These are phyloP conservation scores for Trametes hirsuta DNA, from an alignment of 1,284 basidiomycete genomes.

Conservation along the genomic window DNA sequence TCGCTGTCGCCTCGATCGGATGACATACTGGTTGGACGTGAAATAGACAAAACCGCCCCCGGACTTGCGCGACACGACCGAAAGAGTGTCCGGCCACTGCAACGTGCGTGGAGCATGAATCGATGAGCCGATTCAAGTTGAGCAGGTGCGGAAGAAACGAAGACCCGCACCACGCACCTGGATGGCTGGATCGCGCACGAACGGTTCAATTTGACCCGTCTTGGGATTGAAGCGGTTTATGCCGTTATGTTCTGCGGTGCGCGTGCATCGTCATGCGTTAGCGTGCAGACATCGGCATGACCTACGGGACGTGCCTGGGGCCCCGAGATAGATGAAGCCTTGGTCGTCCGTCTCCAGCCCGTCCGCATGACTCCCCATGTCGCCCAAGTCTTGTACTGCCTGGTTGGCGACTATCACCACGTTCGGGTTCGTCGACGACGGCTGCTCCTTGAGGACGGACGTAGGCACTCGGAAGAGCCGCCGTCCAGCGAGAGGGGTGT, in stretches of 20 bases:
- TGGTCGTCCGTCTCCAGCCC: constrained; percentile 33
- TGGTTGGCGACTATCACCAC: constrained; percentile 25
- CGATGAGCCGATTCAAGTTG: too few relatives aligned
- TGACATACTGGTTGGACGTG: constrained; percentile 26
- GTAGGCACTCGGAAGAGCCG: constrained; percentile 36
- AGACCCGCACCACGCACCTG: constrained; percentile 15
- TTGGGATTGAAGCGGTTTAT: constrained; percentile 32
- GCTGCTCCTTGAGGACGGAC: constrained; percentile 28
- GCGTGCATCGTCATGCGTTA: not conserved
- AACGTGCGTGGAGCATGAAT: not conserved
- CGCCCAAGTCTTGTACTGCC: constrained; percentile 28
- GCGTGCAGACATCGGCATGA: not conserved
- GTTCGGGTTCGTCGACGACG: constrained; percentile 25
- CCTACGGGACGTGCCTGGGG: constrained; percentile 15
- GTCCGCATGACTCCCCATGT: constrained; percentile 32
- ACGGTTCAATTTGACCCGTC: constrained; percentile 31
- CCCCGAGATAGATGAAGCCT: constrained; percentile 32
- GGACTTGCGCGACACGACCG: constrained; percentile 18
- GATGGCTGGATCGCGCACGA: constrained; percentile 34
- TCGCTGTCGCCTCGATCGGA: not conserved
- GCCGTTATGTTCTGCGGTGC: constrained; percentile 30
- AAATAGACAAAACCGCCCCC: constrained; percentile 24
- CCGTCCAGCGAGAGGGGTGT: constrained; percentile 31
- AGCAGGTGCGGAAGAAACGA: not conserved
- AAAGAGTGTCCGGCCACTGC: constrained; percentile 26